phyloP scores from a whole-genome alignment of 2,329 filamentous ascomycete species.

The Fusarium sp. region DNA sequence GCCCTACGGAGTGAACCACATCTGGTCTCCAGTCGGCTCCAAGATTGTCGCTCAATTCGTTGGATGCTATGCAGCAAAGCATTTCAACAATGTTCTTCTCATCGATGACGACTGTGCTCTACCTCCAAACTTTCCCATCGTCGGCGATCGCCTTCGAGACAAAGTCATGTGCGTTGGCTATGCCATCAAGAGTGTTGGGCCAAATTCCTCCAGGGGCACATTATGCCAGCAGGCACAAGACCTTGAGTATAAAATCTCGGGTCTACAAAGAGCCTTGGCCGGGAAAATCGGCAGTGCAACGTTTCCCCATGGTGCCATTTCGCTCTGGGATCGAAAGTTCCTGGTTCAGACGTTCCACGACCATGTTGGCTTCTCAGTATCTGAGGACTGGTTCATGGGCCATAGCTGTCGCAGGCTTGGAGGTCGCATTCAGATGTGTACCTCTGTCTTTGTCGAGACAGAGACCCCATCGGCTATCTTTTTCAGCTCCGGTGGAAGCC shows the following conservation, averaged over 20 bases:
- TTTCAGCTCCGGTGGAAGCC: conserved; percentile 1
- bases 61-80: conserved; percentile 3
- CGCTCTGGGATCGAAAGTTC: conserved; percentile 18
- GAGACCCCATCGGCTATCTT: conserved; percentile 25
- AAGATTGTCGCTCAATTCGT: conserved; percentile 28
- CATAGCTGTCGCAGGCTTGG: conserved; percentile 16
- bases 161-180: conserved; percentile 26
- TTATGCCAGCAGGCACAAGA: conserved; percentile 20
- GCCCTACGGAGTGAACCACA: conserved; percentile 14
- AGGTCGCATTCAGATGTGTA: conserved; percentile 23
- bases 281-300: conserved; percentile 10
- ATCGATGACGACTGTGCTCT: conserved; percentile 24
- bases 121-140: conserved; percentile 15
- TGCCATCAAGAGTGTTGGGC: conserved; percentile 25
- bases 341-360: conserved; percentile 19
- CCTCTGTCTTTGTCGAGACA: conserved; percentile 22
- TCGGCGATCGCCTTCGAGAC: conserved; percentile 1
- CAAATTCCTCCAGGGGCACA: conserved; percentile 10
- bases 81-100: conserved; percentile 16
- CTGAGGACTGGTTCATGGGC: conserved; percentile 24
- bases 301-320: conserved; percentile 22
- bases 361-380: conserved; percentile 17
- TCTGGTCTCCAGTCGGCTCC: conserved; percentile 22
- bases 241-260: conserved; percentile 27
- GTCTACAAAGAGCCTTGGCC: conserved; percentile 6